Evolutionary conservation across 352 stramenopile species (phyloP).

Genomic region (Phytophthora palmivora): DNA sequence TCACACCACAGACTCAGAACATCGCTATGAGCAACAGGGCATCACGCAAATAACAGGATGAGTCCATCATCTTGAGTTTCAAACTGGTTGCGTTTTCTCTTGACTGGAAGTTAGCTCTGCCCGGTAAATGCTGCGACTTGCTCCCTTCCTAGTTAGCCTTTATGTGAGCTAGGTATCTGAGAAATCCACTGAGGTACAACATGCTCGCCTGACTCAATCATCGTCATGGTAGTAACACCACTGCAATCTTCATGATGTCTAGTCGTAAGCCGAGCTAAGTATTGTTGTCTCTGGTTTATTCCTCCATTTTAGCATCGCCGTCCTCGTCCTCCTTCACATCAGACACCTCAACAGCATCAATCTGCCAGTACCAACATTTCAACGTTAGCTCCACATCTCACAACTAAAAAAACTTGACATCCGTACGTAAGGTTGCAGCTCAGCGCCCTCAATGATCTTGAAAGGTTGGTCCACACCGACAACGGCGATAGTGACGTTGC

Average conservation of each 20-base stretch:
- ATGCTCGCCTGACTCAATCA: slow-evolving; percentile 6
- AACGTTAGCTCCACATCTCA: slow-evolving; percentile 3
- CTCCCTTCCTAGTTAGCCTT: slow-evolving; percentile 20
- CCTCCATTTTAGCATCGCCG: slow-evolving; percentile 82
- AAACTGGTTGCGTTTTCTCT: slow-evolving; percentile 46
- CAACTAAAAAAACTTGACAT: not conserved
- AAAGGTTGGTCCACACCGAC: slow-evolving; percentile 95
- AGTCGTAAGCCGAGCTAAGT: slow-evolving; percentile 11
- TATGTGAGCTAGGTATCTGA: slow-evolving; percentile 12
- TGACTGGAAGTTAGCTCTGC: slow-evolving; percentile 25
- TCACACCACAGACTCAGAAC: slow-evolving; percentile 1
- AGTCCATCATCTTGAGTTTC: slow-evolving; percentile 25
- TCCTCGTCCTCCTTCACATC: slow-evolving; percentile 85
- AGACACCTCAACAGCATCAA: slow-evolving; percentile 87
- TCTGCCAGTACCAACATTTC: slow-evolving; percentile 41
- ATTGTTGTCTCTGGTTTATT: slow-evolving; percentile 50
- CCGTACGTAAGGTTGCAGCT: slow-evolving; percentile 95
- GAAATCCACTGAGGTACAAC: slow-evolving; percentile 14
- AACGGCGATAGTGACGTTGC: slow-evolving; percentile 94
- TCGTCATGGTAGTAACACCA: not conserved
- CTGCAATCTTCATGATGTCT: slow-evolving; percentile 10
- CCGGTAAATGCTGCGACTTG: slow-evolving; percentile 9
- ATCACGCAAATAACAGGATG: slow-evolving; percentile 20
- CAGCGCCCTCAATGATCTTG: slow-evolving; percentile 93
- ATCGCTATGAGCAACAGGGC: slow-evolving; percentile 8